These are phyloP conservation scores for Stagonosporopsis chrysanthemi DNA, from an alignment of 2,329 filamentous ascomycete species.

Conservation along the genomic window DNA sequence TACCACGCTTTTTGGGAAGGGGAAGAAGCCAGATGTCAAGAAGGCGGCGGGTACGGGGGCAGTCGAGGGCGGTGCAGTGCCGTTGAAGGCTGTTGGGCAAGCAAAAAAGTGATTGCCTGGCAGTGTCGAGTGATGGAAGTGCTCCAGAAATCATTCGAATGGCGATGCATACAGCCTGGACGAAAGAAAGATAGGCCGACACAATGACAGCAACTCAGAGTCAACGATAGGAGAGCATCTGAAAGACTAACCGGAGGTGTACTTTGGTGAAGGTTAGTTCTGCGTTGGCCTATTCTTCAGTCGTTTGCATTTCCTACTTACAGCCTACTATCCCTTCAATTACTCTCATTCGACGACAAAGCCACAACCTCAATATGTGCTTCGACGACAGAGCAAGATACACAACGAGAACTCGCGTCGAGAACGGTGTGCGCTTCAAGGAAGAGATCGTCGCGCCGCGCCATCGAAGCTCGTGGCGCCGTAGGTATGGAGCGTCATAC, in stretches of 20 bases:
- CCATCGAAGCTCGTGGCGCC: slow-evolving; percentile 28
- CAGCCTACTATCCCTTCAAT: not conserved
- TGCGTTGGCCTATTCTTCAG: not conserved
- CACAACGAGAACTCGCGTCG: slow-evolving; percentile 23
- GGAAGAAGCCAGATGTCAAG: slow-evolving; percentile 28
- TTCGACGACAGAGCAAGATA: slow-evolving; percentile 33
- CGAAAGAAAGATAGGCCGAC: not conserved
- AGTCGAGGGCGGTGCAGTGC: slow-evolving; percentile 39
- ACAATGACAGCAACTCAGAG: not conserved
- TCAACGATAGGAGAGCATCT: not conserved
- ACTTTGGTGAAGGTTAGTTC: not conserved
- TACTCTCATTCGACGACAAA: not conserved
- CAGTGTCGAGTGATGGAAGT: slow-evolving; percentile 11
- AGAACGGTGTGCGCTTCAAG: slow-evolving; percentile 23
- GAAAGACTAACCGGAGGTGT: not conserved
- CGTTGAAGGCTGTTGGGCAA: slow-evolving; percentile 26
- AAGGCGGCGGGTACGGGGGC: slow-evolving; percentile 45
- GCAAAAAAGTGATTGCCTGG: not conserved
- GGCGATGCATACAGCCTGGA: not conserved
- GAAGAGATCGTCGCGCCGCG: slow-evolving; percentile 16
- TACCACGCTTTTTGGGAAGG: slow-evolving; percentile 49
- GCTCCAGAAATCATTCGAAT: slow-evolving; percentile 9
- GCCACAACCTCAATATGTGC: slow-evolving; percentile 28
- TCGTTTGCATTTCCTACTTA: not conserved
- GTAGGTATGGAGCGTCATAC: slow-evolving; percentile 34